A percentile compares a stretch with the other conserved stretches of the same genome.
These are phyloP conservation scores for Sutorius eximius DNA, from an alignment of 1,284 basidiomycete species.

Conservation along the genomic window DNA sequence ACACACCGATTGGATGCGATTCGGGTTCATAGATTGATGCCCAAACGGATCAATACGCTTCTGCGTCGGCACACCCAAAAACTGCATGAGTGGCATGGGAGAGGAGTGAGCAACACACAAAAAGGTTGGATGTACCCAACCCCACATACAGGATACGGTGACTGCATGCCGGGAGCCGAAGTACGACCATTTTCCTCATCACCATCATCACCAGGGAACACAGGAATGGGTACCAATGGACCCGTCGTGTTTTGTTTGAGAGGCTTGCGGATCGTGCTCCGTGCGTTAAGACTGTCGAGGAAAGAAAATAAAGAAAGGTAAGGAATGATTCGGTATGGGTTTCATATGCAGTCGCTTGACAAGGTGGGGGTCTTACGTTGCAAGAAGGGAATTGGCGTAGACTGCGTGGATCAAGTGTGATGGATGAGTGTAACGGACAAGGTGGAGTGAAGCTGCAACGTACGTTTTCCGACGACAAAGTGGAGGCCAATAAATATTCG, in stretches of 20 bases:
- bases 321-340: not conserved
- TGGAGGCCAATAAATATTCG: slow-evolving; percentile 48
- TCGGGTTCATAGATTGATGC: not conserved
- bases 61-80: not conserved
- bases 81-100: too few species aligned
- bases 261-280: slow-evolving; percentile 6
- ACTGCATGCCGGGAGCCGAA: not conserved
- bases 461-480: slow-evolving; percentile 50
- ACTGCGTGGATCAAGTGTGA: slow-evolving; percentile 5
- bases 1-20: slow-evolving; percentile 11
- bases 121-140: not conserved
- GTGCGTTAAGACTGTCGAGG: slow-evolving; percentile 21
- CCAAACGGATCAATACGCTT: slow-evolving; percentile 1
- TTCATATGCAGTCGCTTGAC: not conserved
- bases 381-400: slow-evolving; percentile 28
- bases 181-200: not conserved
- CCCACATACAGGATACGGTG: not conserved
- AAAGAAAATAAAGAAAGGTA: not conserved
- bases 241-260: not conserved
- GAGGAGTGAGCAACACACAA: too few species aligned
- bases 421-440: not conserved
- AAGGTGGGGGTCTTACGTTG: slow-evolving; percentile 21
- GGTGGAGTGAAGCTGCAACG: slow-evolving; percentile 1
- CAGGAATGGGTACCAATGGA: slow-evolving; percentile 1
- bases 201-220: not conserved